Conservation (phyloP, 164 flowering plant species). For the Brasenia schreberi region DNA sequence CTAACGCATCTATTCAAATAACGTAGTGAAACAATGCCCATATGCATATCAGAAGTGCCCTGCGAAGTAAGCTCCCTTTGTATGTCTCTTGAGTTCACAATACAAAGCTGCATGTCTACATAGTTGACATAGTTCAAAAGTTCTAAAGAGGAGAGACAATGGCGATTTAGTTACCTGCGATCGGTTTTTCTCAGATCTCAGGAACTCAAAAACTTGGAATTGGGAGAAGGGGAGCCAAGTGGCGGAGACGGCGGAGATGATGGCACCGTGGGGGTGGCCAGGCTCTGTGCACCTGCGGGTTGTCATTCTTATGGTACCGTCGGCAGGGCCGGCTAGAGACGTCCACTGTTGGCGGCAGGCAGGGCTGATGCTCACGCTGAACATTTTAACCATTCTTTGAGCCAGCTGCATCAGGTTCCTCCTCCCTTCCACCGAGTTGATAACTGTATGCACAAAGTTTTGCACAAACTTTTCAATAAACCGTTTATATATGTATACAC, state of each 20-base stretch:
- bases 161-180: background rate
- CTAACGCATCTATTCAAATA: too few relatives aligned
- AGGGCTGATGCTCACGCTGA: conserved; percentile 54
- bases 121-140: too few relatives aligned
- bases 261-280: conserved; percentile 79
- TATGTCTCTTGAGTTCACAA: too few relatives aligned
- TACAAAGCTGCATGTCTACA: too few relatives aligned
- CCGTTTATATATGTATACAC: too few relatives aligned
- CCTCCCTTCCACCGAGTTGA: conserved; percentile 75
- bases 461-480: background rate
- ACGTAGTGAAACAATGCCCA: too few relatives aligned
- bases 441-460: conserved; percentile 28
- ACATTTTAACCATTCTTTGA: conserved; percentile 77
- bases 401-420: conserved; percentile 75
- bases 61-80: too few relatives aligned
- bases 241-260: conserved; percentile 71
- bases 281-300: conserved; percentile 66
- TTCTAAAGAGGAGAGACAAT: too few relatives aligned
- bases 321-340: conserved; percentile 39
- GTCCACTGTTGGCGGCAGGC: conserved; percentile 79
- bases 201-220: conserved; percentile 66
- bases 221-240: conserved; percentile 75
- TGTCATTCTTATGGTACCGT: conserved; percentile 68
- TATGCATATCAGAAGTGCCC: too few relatives aligned
- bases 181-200: conserved; percentile 64